Conservation (phyloP, 495 filamentous ascomycete species). For the Rhypophila decipiens region DNA sequence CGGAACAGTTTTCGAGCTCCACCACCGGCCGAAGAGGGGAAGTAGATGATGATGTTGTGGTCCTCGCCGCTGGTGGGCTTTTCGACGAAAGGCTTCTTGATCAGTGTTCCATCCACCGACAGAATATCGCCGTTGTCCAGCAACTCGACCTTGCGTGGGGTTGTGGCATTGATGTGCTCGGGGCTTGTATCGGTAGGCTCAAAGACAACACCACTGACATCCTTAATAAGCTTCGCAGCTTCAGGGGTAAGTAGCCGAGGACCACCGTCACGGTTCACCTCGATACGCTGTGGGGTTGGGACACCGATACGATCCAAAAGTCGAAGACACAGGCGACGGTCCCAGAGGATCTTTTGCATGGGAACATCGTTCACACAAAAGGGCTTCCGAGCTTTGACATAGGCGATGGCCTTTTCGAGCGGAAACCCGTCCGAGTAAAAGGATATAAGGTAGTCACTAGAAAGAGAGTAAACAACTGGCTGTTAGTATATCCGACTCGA, state of each 20-base stretch:
- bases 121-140: constrained; percentile 83
- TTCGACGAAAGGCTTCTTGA: constrained; percentile 95
- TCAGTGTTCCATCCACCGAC: constrained; percentile 70
- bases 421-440: constrained; percentile 99
- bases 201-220: constrained; percentile 72
- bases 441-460: constrained; percentile 85
- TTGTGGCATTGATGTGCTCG: constrained; percentile 41
- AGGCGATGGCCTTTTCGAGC: constrained; percentile 92
- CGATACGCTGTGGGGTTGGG: constrained; percentile 80
- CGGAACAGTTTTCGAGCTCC: constrained; percentile 90
- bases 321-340: constrained; percentile 78
- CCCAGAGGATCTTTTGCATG: constrained; percentile 98
- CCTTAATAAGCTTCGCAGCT: constrained; percentile 68
- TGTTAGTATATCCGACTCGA: background rate
- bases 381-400: constrained; percentile 82
- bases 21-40: constrained; percentile 73
- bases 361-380: constrained; percentile 96
- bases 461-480: background rate
- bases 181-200: constrained; percentile 64
- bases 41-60: constrained; percentile 98
- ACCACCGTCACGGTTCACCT: constrained; percentile 91
- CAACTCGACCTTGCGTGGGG: constrained; percentile 69
- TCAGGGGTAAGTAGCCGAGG: constrained; percentile 70
- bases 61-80: constrained; percentile 98
- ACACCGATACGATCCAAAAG: constrained; percentile 87